Percentiles rank a stretch among this genome's conserved stretches.
Evolutionary conservation across 768 basidiomycete genomes (phyloP).

Genomic region (Collybiopsis luxurians): DNA sequence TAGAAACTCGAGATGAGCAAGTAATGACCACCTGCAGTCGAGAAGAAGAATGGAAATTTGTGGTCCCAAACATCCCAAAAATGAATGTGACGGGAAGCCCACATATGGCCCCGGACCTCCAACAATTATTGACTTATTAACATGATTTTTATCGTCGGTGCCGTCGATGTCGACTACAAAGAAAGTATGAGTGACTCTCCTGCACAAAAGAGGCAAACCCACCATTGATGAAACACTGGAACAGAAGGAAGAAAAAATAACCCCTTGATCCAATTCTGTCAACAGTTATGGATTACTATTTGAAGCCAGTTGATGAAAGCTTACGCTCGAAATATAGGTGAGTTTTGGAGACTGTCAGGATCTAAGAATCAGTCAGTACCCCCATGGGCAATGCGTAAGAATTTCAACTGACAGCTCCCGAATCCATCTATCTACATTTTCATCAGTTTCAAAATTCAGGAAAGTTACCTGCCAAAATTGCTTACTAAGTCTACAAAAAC

Average conservation of each 20-base stretch:
- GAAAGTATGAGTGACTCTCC: slow-evolving; percentile 13
- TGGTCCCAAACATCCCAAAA: slow-evolving; percentile 78
- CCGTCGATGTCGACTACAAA: slow-evolving; percentile 71
- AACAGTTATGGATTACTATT: background rate
- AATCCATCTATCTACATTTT: background rate
- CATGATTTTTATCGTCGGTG: slow-evolving; percentile 57
- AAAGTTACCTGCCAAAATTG: slow-evolving; percentile 80
- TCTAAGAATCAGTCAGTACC: slow-evolving; percentile 38
- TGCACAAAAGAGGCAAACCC: slow-evolving; percentile 18
- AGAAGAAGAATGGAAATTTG: slow-evolving; percentile 70
- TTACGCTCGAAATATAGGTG: slow-evolving; percentile 72
- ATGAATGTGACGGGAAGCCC: slow-evolving; percentile 78
- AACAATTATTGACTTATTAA: slow-evolving; percentile 69
- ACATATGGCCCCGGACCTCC: slow-evolving; percentile 78
- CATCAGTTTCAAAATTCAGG: background rate
- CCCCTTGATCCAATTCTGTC: slow-evolving; percentile 76
- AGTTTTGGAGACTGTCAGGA: slow-evolving; percentile 73
- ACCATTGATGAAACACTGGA: slow-evolving; percentile 91
- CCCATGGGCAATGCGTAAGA: slow-evolving; percentile 1
- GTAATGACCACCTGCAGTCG: slow-evolving; percentile 90
- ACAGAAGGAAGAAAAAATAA: slow-evolving; percentile 91
- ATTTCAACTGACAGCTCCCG: background rate
- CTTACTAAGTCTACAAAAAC: slow-evolving; percentile 42
- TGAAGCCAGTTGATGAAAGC: slow-evolving; percentile 12
- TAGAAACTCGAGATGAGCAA: background rate